Base-by-base conservation (phyloP, 2,329 filamentous ascomycete genomes). In the Thielaviopsis euricoi region DNA sequence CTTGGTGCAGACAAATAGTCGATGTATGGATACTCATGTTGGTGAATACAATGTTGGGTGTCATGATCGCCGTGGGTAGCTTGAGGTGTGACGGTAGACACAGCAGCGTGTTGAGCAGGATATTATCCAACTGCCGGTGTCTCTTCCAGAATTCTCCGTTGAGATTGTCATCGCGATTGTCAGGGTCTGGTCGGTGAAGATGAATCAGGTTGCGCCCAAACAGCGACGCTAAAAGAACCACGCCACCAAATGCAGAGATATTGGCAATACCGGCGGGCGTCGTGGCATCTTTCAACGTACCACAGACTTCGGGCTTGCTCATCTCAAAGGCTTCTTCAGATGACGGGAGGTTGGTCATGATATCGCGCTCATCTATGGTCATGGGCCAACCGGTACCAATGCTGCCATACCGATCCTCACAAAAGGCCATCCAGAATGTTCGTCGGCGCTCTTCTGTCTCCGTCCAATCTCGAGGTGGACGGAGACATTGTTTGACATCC, bases 1-100 rank as follows among this genome's bases (percentile, higher is more conserved):
- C 93, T 71, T 98, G 93, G 66, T 98, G 93, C n/a, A 98, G 74
- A 68, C 91, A 97, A 57, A 98, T 97, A 1, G 89, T 89, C 0
- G 90, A 95, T 0, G 93, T 95, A 68, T 97, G 90, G 33, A 98
- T 89, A 67, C 87, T 89, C 89, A 98, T 95, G 65, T 97, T 97
- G 59, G 87, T 82, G 68, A 96, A 97, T 4, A 97, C 82, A 57
- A 91, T 82, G 62, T 96, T 97, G 3, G 89, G 79, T 65, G 90
- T 86, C 17, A 76, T 73, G 37, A 95, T 72, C 0, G 88, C 89
- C 17, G 73, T 72, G 0, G 93, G 89, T 33, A 97, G 74, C 63
- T 91, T 88, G 33, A 97, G 76, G 62, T 86, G 78, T 37, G 80
- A 77, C 0, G 93, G 91, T n/a, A 97, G 74, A 48, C 84, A 85